A percentile compares a stretch with the other conserved stretches of the same genome.
phyloP scores from a whole-genome alignment of 2,329 filamentous ascomycete species.

The Sporothrix curviconia region DNA sequence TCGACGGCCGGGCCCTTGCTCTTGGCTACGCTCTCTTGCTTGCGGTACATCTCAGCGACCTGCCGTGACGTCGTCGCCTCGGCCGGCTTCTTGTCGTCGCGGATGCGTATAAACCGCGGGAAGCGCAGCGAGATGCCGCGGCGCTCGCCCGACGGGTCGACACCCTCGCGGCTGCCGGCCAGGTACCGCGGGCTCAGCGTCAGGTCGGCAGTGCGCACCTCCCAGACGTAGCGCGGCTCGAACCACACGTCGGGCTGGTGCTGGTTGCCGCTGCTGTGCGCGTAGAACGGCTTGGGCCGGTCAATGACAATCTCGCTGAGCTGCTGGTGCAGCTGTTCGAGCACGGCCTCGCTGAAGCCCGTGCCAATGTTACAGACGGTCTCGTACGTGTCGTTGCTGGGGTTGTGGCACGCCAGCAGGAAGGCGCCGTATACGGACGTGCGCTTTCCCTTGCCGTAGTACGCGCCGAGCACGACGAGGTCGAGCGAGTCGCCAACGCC shows the following conservation, averaged over 20 bases:
- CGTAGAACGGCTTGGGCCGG: slow-evolving; percentile 88
- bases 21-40: slow-evolving; percentile 85
- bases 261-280: slow-evolving; percentile 73
- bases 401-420: slow-evolving; percentile 88
- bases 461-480: slow-evolving; percentile 89
- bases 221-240: slow-evolving; percentile 90
- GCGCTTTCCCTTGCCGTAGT: slow-evolving; percentile 90
- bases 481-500: slow-evolving; percentile 94
- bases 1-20: slow-evolving; percentile 81
- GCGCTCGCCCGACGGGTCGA: slow-evolving; percentile 52
- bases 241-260: slow-evolving; percentile 99
- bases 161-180: slow-evolving; percentile 75
- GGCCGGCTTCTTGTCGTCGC: slow-evolving; percentile 94
- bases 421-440: slow-evolving; percentile 95
- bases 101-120: slow-evolving; percentile 81
- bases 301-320: slow-evolving; percentile 78
- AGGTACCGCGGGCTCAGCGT: slow-evolving; percentile 90
- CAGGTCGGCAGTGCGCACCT: slow-evolving; percentile 93
- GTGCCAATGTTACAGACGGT: slow-evolving; percentile 98
- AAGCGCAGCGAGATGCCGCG: slow-evolving; percentile 85
- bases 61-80: slow-evolving; percentile 77
- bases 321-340: slow-evolving; percentile 76
- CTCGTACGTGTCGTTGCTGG: slow-evolving; percentile 73
- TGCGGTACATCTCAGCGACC: slow-evolving; percentile 94
- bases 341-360: slow-evolving; percentile 87